Conservation (phyloP, 768 basidiomycete species). For the Serendipita sp. region DNA sequence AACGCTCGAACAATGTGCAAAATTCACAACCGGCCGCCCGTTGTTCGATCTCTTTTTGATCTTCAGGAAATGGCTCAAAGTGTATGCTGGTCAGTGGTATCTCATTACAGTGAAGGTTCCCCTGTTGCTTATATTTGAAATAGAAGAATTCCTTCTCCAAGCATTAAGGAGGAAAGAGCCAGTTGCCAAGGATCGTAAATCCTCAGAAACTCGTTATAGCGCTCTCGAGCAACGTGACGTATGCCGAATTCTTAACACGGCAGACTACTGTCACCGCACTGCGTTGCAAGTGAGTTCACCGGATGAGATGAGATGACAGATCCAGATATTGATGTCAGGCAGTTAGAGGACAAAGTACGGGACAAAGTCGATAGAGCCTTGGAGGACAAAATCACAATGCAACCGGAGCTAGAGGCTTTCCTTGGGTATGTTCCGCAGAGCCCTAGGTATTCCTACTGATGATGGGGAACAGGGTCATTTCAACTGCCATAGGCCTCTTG, state of each 20-base stretch:
- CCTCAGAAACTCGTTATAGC: constrained; percentile 68
- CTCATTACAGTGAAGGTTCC: neutral
- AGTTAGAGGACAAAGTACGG: constrained; percentile 88
- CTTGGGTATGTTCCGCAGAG: constrained; percentile 39
- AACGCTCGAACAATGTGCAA: constrained; percentile 85
- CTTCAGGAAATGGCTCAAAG: constrained; percentile 85
- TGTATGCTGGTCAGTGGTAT: constrained; percentile 68
- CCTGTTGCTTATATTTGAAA: neutral
- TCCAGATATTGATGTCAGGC: neutral
- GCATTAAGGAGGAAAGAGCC: constrained; percentile 49
- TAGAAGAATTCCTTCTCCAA: constrained; percentile 74
- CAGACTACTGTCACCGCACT: constrained; percentile 90
- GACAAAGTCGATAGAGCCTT: constrained; percentile 63
- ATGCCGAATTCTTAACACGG: constrained; percentile 87
- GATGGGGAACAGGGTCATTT: constrained; percentile 46
- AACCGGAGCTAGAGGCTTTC: constrained; percentile 77
- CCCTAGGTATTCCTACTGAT: neutral
- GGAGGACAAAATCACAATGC: constrained; percentile 66
- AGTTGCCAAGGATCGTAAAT: constrained; percentile 34
- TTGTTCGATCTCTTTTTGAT: constrained; percentile 66
- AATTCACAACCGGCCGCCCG: constrained; percentile 68
- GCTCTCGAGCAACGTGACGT: constrained; percentile 58
- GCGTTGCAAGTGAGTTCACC: constrained; percentile 50
- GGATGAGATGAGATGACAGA: neutral
- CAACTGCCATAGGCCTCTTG: constrained; percentile 62